These are phyloP conservation scores for Camellia sinensis DNA, from an alignment of 148 eudicot species.

Conservation along the genomic window DNA sequence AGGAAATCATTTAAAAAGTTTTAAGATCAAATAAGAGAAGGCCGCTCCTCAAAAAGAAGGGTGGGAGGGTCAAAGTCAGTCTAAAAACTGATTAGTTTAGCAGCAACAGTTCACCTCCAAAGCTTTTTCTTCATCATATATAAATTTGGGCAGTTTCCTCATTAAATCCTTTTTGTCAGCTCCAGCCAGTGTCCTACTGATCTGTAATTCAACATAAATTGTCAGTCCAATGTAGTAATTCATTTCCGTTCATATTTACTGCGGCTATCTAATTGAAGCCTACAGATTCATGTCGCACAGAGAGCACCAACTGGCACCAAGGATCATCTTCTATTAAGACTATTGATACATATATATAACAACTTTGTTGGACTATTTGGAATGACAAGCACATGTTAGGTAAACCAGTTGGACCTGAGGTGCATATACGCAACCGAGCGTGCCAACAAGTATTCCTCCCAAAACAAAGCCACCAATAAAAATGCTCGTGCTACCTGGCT, in stretches of 20 bases:
- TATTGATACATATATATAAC: not conserved
- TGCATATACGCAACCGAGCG: conserved; percentile 75
- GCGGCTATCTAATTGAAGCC: not conserved
- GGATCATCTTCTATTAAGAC: not conserved
- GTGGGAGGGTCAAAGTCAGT: not conserved
- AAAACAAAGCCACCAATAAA: conserved; percentile 80
- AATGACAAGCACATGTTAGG: not conserved
- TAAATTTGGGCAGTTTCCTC: conserved; percentile 87
- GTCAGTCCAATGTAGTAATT: not conserved
- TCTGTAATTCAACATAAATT: conserved; percentile 32
- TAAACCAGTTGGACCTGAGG: conserved; percentile 60
- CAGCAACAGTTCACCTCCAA: conserved; percentile 57
- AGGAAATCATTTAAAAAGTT: too few species aligned
- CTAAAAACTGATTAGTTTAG: not conserved
- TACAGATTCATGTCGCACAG: not conserved
- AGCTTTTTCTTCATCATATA: conserved; percentile 91
- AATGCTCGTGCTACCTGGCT: conserved; percentile 49
- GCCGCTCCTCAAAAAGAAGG: not conserved
- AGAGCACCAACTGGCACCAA: conserved; percentile 1
- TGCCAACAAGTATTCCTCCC: conserved; percentile 83
- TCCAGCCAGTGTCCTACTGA: conserved; percentile 79
- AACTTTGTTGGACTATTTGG: not conserved
- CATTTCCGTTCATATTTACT: not conserved
- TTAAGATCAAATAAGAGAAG: not conserved
- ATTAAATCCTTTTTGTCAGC: conserved; percentile 80